Base-by-base conservation (phyloP, 1,284 basidiomycete species). In the Cryptococcus jaspeensis region DNA sequence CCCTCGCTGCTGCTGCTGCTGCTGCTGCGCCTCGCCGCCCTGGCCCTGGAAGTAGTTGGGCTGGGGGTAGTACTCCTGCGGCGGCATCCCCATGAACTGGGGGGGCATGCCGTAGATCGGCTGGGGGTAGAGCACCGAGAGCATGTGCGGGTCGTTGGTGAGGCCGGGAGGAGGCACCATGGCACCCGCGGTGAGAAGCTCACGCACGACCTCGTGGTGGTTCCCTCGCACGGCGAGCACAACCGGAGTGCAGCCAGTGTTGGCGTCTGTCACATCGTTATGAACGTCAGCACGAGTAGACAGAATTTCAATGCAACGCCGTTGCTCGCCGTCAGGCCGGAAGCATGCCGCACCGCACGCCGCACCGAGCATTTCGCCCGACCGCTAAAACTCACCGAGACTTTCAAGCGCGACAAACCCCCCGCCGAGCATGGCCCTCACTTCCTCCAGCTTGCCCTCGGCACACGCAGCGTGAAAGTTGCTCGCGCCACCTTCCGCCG, bases 201-300 rank as follows among this genome's bases (percentile, higher is more conserved):
- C 75, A 37, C 72, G 66, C 22, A 78, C 76, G 18, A 78, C 69
- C 22, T 77, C 76, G 58, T 63, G 63, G 52, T 78, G 71, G 50
- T 71, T 71, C 50, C 63, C 63, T 55, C 74, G 70, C 49, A 79
- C 74, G 44, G 76, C 77, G 41, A 75, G 71, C 35, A 79, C 72
- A 56, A 79, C 74, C 20, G 77, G 77, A 4, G 76, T 78, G 53
- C 73, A 73, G 7, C 76, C 77, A 22, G 73, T 75, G 41, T 60
- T 62, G 74, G 36, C 20, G 25, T 47, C 45, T 47, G 23, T 38
- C 37, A 13, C 28, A 32, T 4, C 48, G 7, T 6, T 37, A n/a
- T 8, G 3, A 23, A 44, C 12, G 52, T 23, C 23, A 38, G 58
- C 13, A 42, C 18, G 11, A 54, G 40, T 18, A 49, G 45, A 35